Evolutionary conservation across 1,284 basidiomycete genomes (phyloP), one percentile per base, ranked within the genome.

Genomic region (Abortiporus biennis): DNA sequence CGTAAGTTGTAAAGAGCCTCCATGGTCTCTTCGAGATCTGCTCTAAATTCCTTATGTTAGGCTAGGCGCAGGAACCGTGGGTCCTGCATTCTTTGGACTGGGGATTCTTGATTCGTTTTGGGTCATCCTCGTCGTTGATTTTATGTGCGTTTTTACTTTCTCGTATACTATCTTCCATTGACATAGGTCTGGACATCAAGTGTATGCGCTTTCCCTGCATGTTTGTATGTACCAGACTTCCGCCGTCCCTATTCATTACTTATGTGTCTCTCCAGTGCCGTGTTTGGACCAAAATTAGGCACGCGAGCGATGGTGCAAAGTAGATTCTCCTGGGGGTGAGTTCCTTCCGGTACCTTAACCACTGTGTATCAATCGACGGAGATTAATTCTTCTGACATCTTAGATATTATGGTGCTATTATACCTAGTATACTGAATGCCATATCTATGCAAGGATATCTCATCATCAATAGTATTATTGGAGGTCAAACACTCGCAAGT

Each of bases 381-480:
- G 9, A 20, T 34, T 30, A 12, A 21, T 27, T 6, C 12, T 3
- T 21, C 0, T 36, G 19, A 39, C 33, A 21, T 32, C 3, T 20
- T 49, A 84, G 81, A 8, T 82, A 78, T 56, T 78, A 75, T 49
- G 79, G 76, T 1, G 72, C 75, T 3, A 65, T 78, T 34, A 65
- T 85, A 25, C 80, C 83, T 12, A 77, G 78, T 17, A 38, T 74
- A n/a, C 65, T 85, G 37, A 86, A 87, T 51, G 75, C 80, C 2
- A 50, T 78, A 37, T 68, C 73, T 36, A 71, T 78, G 63, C 66
- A 85, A 56, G 83, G 85, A 0, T 90, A 78, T 61, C 65, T 84
- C 40, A 74, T 86, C 36, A 62, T 92, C 42, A 85, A 84, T 53
- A 76, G 72, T 38, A 87, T 90, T 52, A 68, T 86, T 39, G 86